Conservation (phyloP, 2,329 filamentous ascomycete species). For the Xylariaceae sp. region DNA sequence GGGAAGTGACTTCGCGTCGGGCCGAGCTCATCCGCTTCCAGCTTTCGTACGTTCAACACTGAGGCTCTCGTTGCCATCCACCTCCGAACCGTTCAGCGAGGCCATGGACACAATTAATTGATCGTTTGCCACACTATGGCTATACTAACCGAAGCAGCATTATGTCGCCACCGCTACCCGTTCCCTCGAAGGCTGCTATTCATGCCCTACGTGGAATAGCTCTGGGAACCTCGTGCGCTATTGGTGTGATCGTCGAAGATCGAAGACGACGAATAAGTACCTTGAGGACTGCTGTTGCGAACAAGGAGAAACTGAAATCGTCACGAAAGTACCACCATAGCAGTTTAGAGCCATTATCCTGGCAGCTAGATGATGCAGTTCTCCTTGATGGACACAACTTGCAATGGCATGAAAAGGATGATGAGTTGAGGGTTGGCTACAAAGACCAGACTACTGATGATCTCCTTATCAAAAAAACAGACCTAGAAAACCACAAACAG, state of each 20-base stretch:
- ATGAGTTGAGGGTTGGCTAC: neutral
- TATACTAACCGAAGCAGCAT: conserved; percentile 12
- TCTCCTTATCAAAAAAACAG: neutral
- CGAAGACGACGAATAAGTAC: conserved; percentile 60
- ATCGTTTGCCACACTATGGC: conserved; percentile 13
- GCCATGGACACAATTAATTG: conserved; percentile 7
- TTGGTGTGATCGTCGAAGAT: conserved; percentile 61
- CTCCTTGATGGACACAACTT: conserved; percentile 16
- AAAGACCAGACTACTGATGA: neutral
- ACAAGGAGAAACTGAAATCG: conserved; percentile 57
- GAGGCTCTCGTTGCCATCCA: neutral
- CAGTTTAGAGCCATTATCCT: conserved; percentile 20
- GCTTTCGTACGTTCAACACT: too few relatives aligned
- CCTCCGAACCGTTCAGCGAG: neutral
- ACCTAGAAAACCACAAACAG: neutral
- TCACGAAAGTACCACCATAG: conserved; percentile 40
- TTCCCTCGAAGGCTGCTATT: conserved; percentile 61
- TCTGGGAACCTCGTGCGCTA: conserved; percentile 62
- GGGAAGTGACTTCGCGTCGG: too few relatives aligned
- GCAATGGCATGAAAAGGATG: conserved; percentile 29
- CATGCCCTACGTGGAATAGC: conserved; percentile 61
- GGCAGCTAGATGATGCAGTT: conserved; percentile 28
- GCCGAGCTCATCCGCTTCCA: too few relatives aligned
- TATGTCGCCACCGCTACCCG: conserved; percentile 55
- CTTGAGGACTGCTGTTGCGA: conserved; percentile 56